Conservation (phyloP, 192 early-diverging fungal species). For the Coemansia sp. region DNA sequence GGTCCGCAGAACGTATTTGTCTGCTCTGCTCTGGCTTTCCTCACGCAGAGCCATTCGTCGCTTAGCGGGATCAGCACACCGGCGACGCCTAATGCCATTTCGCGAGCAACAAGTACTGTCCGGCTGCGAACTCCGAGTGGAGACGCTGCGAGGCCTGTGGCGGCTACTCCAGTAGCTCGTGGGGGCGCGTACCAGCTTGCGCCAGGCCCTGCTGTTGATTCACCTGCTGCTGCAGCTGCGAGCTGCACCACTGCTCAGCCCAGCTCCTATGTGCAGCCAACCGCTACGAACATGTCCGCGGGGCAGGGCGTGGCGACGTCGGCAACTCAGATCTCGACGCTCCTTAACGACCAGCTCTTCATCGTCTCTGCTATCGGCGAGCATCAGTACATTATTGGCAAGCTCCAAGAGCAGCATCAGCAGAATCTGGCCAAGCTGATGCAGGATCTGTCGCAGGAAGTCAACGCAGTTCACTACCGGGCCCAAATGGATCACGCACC, state of each 20-base stretch:
- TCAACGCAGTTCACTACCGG: conserved; percentile 34
- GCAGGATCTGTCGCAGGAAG: conserved; percentile 47
- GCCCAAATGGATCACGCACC: conserved; percentile 33
- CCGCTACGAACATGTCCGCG: not conserved
- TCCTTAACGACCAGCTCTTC: conserved; percentile 42
- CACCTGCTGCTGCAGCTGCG: not conserved
- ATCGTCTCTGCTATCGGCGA: conserved; percentile 40
- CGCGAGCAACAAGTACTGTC: conserved; percentile 24
- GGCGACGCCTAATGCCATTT: conserved; percentile 26
- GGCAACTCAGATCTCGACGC: conserved; percentile 38
- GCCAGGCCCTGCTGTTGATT: not conserved
- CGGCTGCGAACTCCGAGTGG: conserved; percentile 4
- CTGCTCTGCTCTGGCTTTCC: conserved; percentile 32
- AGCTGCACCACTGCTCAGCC: not conserved
- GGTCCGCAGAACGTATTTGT: conserved; percentile 76
- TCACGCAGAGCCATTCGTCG: conserved; percentile 11
- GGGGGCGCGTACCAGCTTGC: conserved; percentile 5
- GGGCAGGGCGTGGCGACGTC: conserved; percentile 15
- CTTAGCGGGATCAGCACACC: conserved; percentile 31
- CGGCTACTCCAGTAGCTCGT: not conserved
- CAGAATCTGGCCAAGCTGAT: conserved; percentile 46
- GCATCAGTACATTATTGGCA: conserved; percentile 23
- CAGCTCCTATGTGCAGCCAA: conserved; percentile 1
- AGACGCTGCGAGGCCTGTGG: not conserved
- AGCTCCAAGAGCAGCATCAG: conserved; percentile 37